A percentile compares a stretch with the other conserved stretches of the same genome.
phyloP scores from a whole-genome alignment of 1,139 yeast species.

The Lodderomyces pseudojiufengensis region DNA sequence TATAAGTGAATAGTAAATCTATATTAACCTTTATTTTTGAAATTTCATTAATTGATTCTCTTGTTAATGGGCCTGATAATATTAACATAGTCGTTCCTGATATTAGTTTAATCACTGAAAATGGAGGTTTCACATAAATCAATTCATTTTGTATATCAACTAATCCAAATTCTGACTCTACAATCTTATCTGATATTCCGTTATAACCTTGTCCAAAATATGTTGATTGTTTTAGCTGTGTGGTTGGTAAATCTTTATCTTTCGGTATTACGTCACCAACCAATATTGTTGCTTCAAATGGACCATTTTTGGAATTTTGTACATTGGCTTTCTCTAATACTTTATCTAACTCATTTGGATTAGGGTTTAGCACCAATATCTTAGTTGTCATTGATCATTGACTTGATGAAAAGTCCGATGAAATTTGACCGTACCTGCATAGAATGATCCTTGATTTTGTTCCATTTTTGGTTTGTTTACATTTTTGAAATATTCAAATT shows the following conservation, averaged over 20 bases:
- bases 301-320: conserved; percentile 57
- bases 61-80: conserved; percentile 27
- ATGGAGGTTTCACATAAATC: conserved; percentile 17
- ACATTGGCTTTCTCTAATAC: conserved; percentile 47
- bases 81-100: conserved; percentile 49
- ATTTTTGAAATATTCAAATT: conserved; percentile 1
- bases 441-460: too few relatives aligned
- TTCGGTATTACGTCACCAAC: conserved; percentile 44
- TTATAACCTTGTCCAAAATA: conserved; percentile 27
- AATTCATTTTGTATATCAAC: conserved; percentile 21
- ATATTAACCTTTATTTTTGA: conserved; percentile 20
- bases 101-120: conserved; percentile 36
- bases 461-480: conserved; percentile 5
- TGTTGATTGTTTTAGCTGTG: conserved; percentile 23
- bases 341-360: conserved; percentile 32
- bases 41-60: conserved; percentile 17
- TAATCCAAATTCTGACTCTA: conserved; percentile 3
- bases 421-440: too few relatives aligned
- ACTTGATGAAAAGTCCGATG: not conserved
- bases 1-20: conserved; percentile 56
- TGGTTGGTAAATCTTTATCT: conserved; percentile 16
- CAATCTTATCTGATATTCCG: conserved; percentile 11
- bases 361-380: conserved; percentile 41
- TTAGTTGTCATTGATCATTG: not conserved
- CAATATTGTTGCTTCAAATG: conserved; percentile 54